Conservation (phyloP, 768 basidiomycete species). For the Suillus decipiens region DNA sequence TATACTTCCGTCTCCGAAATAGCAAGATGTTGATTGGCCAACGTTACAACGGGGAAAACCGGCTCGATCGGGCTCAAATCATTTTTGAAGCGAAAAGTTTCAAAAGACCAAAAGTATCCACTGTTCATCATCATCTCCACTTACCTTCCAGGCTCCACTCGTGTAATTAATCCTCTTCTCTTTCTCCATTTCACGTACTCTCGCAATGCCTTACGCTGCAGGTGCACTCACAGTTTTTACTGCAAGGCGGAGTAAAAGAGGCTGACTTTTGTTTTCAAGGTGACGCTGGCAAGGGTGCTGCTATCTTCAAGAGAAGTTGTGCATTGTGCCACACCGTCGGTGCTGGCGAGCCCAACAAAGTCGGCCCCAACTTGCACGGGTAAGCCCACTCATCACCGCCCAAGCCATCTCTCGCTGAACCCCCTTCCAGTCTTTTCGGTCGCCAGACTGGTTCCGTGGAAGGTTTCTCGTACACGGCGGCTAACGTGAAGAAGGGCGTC, state of each 20-base stretch:
- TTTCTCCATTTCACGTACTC: conserved; percentile 13
- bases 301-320: conserved; percentile 95
- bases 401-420: background rate
- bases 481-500: conserved; percentile 94
- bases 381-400: conserved; percentile 37
- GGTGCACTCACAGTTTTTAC: conserved; percentile 34
- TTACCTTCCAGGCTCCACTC: conserved; percentile 15
- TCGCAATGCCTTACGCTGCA: conserved; percentile 43
- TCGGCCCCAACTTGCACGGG: conserved; percentile 96
- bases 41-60: conserved; percentile 28
- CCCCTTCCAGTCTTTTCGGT: conserved; percentile 65
- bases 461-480: conserved; percentile 89
- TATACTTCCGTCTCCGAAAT: conserved; percentile 1
- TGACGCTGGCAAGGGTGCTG: conserved; percentile 88
- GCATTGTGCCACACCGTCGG: conserved; percentile 92
- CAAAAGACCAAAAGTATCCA: background rate
- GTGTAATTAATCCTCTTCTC: conserved; percentile 6
- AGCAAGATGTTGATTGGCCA: conserved; percentile 23
- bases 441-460: conserved; percentile 85
- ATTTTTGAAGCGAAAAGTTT: conserved; percentile 20
- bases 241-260: background rate
- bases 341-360: conserved; percentile 78
- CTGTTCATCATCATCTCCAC: conserved; percentile 12
- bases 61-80: conserved; percentile 28
- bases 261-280: conserved; percentile 45